Base-by-base conservation (phyloP, 495 filamentous ascomycete genomes). In the Xylaria venustula region DNA sequence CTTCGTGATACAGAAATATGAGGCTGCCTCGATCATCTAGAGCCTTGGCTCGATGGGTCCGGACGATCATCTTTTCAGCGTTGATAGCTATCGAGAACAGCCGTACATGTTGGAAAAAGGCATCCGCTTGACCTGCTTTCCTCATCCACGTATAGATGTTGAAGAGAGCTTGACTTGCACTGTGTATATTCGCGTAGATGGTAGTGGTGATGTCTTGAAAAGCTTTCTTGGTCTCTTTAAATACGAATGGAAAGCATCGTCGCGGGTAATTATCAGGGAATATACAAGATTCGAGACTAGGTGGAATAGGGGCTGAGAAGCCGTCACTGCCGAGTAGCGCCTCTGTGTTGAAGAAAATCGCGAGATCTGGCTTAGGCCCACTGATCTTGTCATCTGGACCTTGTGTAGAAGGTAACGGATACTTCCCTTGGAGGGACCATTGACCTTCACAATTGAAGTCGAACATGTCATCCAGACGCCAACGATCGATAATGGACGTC, bases 121-220 rank as follows among this genome's bases (percentile, higher is more conserved):
- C 11, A 30, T 48, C 46, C 9, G 11, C 22, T 48, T 48, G 46
- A 0, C 25, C 25, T 0, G 23, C 23, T 48, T 12, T 48, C n/a
- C 23, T 48, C 12, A 51, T 37, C 51, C 51, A 54, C 15, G 14
- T 17, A 6, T 42, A 54, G 51, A 54, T 54, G 22, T 54, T 54
- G 51, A 28, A 54, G 11, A 54, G 51, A 12, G 51, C 51, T 54
- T 54, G 51, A 12, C 34, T 54, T 0, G 50, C 50, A 41, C 34
- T 42, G 36, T 54, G 51, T 34, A 54, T 26, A 28, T 42, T 54
- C 7, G 20, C 36, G 3, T 14, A 20, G 11, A 53, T 7, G 4
- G 50, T 34, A 41, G 19, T 1, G 7, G 22, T 20, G 51, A 54
- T 54, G 36, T 42, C 8, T 12, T 2, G 4, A 14, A 26, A 41